Base-by-base conservation (phyloP, 208 protist species). In the Leptomonas pyrrhocoris region DNA sequence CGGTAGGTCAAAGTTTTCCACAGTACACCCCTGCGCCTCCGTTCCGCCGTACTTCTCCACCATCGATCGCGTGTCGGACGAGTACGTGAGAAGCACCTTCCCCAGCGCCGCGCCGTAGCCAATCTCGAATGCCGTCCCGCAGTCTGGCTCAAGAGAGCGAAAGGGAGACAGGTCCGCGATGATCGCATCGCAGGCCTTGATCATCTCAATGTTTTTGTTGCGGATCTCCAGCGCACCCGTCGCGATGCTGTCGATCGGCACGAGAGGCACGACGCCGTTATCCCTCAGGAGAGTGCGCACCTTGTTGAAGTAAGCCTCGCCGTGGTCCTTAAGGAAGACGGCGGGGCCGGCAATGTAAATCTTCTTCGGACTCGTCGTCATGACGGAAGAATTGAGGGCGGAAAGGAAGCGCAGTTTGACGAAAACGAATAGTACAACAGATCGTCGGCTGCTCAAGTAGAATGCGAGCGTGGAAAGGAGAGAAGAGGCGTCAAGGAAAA, bases 141-240 rank as follows among this genome's bases (percentile, higher is more conserved):
- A 84, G 56, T 94, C 89, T 3, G 89, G 83, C 59, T 94, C 89
- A 21, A 86, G 69, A 0, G 86, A 92, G 36, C 86, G 86, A 49
- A 94, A 94, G 2, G 89, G 89, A 4, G 89, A 94, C 1, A 94
- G 75, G 56, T 94, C 86, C 13, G 89, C 89, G 65, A 94, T 94
- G 56, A 94, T 81, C 36, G 86, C 84, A 62, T 94, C 86, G 40
- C 86, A 92, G 11, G 58, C 34, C 38, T 80, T 25, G 21, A 94
- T 94, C 84, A 92, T 86, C 13, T 85, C 82, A 36, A 94, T 87
- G 62, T 94, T 94, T 58, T 87, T 90, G 36, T 82, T 59, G 30
- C 86, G 79, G 42, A 94, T 94, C 38, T 85, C 77, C 5, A 83
- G 46, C 2, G 84, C 80, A 1, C 73, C 76, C 15, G 68, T 79